Evolutionary conservation across 2,329 filamentous ascomycete genomes (phyloP), one percentile per base, ranked within the genome.

Genomic region (Calonectria ilicicola): DNA sequence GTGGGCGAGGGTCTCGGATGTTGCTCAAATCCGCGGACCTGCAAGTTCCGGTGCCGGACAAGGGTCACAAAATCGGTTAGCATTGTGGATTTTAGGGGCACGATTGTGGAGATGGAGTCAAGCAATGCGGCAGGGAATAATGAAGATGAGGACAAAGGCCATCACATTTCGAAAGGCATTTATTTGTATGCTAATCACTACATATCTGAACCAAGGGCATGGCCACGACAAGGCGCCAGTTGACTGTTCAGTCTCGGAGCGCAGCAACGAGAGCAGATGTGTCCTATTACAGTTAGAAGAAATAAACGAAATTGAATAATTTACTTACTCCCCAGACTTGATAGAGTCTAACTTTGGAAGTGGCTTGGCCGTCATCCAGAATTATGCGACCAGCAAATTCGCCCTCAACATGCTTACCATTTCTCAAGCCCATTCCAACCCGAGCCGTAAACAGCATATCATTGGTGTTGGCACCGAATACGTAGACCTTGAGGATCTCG

Each of bases 311-410:
- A 21, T 27, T 4, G 3, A 15, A 14, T 14, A 14, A 19, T n/a
- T 35, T 56, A 38, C 63, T 21, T 53, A 65, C 63, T n/a, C 63
- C 63, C 63, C 63, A 65, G 15, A 65, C 63, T 12, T 65, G 63
- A 8, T 65, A 65, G 35, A 65, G 63, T 5, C 46, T 29, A 49
- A 65, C 32, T 26, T 53, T 65, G 3, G 63, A 32, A n/a, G 3
- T 26, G 8, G 21, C 40, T 23, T 44, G 58, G 9, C 35, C 23
- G 19, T 65, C 63, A 12, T 49, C n/a, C 10, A 65, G 19, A 26
- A 53, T 47, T 8, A 65, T 46, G 7, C 63, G 63, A 14, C 63
- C 63, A 2, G 63, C 23, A 53, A 65, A 65, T 49, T 65, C 63
- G n/a, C 63, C 63, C 26, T 53, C 63, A 17, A 65, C 63, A 7